Conservation (phyloP, 2,329 filamentous ascomycete genomes). For the Penicillium sp. region DNA sequence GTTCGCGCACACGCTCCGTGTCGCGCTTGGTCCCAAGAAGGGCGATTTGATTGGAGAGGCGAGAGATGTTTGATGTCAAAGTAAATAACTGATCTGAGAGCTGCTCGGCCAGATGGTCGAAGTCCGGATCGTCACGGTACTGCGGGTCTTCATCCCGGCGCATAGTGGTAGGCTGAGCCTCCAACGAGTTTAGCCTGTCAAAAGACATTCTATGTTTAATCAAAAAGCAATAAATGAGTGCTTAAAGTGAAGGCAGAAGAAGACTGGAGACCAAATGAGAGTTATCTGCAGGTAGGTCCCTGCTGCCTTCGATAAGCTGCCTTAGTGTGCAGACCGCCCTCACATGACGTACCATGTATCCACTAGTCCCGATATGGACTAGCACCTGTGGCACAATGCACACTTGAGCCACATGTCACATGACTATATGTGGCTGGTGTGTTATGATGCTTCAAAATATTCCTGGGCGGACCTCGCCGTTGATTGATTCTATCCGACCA, state of each 20-base stretch:
- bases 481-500: conserved; percentile 12
- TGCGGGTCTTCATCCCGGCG: conserved; percentile 67
- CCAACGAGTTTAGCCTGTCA: conserved; percentile 78
- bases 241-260: conserved; percentile 6
- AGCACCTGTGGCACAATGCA: conserved; percentile 4
- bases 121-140: conserved; percentile 91
- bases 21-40: conserved; percentile 87
- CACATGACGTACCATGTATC: conserved; percentile 27
- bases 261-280: conserved; percentile 8
- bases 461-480: conserved; percentile 14
- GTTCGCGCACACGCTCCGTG: conserved; percentile 83
- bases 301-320: conserved; percentile 21
- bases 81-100: conserved; percentile 87
- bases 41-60: conserved; percentile 77
- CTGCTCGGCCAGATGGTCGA: conserved; percentile 75
- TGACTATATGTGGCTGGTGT: conserved; percentile 30
- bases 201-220: conserved; percentile 69
- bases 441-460: conserved; percentile 37
- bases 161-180: conserved; percentile 70
- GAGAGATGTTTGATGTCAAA: conserved; percentile 81
- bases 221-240: conserved; percentile 1
- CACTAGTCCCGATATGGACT: conserved; percentile 15
- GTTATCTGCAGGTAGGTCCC: conserved; percentile 18
- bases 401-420: conserved; percentile 19
- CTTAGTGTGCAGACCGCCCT: conserved; percentile 26